phyloP scores from a whole-genome alignment of 2,329 filamentous ascomycete species.

The Alternaria rosae region DNA sequence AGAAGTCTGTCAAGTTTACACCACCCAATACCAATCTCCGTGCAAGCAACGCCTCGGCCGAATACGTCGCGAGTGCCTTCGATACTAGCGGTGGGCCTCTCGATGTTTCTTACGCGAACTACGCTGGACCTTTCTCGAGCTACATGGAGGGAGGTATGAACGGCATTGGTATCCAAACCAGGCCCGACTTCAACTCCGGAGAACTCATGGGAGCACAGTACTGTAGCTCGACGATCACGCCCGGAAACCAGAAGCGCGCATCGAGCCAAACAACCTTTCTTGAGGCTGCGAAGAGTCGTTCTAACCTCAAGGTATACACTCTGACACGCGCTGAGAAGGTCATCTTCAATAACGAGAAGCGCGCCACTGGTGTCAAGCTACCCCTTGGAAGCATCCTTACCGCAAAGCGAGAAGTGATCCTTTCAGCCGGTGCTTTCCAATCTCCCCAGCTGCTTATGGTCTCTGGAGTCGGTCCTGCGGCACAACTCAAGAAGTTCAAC shows the following conservation, averaged over 20 bases:
- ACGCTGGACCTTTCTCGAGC: conserved; percentile 22
- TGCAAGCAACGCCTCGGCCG: conserved; percentile 19
- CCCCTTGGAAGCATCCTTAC: conserved; percentile 19
- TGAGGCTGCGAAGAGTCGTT: neutral
- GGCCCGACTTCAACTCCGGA: conserved; percentile 28
- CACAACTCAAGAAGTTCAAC: conserved; percentile 18
- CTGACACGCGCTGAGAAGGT: conserved; percentile 46
- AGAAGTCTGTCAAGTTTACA: conserved; percentile 40
- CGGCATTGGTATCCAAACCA: conserved; percentile 20
- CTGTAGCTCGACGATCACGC: conserved; percentile 36
- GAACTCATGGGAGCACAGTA: conserved; percentile 24
- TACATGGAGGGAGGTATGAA: conserved; percentile 24
- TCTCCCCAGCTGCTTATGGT: conserved; percentile 52
- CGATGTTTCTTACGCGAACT: conserved; percentile 29
- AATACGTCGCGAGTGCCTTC: conserved; percentile 21
- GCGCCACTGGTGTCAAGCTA: conserved; percentile 31
- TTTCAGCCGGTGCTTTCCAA: conserved; percentile 55
- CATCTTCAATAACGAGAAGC: conserved; percentile 40
- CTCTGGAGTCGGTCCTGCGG: conserved; percentile 46
- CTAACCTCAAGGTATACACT: conserved; percentile 37
- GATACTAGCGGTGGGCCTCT: conserved; percentile 17
- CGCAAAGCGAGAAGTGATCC: conserved; percentile 53
- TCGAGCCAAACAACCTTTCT: conserved; percentile 16
- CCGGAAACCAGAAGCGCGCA: conserved; percentile 16
- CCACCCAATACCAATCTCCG: conserved; percentile 26